Base-by-base conservation (phyloP, 768 basidiomycete species). In the Amanita jacksonii region DNA sequence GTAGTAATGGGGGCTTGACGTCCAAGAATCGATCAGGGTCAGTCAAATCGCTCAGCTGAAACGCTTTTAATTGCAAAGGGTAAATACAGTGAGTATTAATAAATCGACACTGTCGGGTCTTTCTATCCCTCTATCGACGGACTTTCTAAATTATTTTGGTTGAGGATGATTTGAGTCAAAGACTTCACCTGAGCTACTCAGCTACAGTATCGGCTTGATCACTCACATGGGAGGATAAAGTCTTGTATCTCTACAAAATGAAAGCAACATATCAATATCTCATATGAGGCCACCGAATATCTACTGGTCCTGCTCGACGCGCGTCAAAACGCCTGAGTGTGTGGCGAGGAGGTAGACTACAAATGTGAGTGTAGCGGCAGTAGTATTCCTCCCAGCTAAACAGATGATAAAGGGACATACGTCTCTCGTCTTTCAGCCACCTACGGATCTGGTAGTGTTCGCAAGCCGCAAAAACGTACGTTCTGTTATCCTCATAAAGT, bases 181-280 rank as follows among this genome's bases (percentile, higher is more conserved):
- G n/a, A n/a, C n/a, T n/a, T n/a, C n/a, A n/a, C n/a, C n/a, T n/a
- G n/a, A n/a, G n/a, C n/a, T n/a, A n/a, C n/a, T n/a, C n/a, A n/a
- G n/a, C n/a, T n/a, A n/a, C n/a, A n/a, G n/a, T n/a, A n/a, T n/a
- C n/a, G n/a, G n/a, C n/a, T n/a, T n/a, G n/a, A n/a, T n/a, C n/a
- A n/a, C n/a, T n/a, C n/a, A n/a, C 76, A 62, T 12, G 81, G 57
- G 49, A 73, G 81, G 55, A 74, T 79, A 74, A 81, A 76, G 5
- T 75, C 73, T 22, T 64, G 63, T 49, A 82, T 70, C 47, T 78
- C n/a, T n/a, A n/a, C n/a, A n/a, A n/a, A n/a, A n/a, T n/a, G n/a
- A n/a, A n/a, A n/a, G n/a, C n/a, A n/a, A n/a, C n/a, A n/a, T n/a
- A n/a, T n/a, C n/a, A n/a, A n/a, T 72, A 34, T 76, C 73, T 41